Percentiles rank a stretch among this genome's conserved stretches.
Conservation (phyloP, 352 stramenopile species). For the Pythium chondricola region DNA sequence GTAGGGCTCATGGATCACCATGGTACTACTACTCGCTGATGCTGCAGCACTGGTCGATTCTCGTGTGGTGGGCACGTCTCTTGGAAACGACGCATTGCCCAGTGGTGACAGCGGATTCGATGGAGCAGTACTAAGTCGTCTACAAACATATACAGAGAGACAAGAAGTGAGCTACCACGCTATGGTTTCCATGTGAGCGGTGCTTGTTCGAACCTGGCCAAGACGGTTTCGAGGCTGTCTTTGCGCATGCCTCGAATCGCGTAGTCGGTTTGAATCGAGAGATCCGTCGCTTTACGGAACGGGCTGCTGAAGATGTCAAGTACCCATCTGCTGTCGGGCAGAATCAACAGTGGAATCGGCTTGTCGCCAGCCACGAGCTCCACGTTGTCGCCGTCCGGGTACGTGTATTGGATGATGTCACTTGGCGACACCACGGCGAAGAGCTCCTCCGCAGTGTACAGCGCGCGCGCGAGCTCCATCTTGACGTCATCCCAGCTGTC, state of each 20-base stretch:
- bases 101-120: slow-evolving; percentile 13
- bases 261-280: slow-evolving; percentile 51
- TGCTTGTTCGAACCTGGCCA: slow-evolving; percentile 3
- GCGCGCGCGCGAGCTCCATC: slow-evolving; percentile 40
- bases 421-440: slow-evolving; percentile 48
- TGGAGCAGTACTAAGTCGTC: slow-evolving; percentile 2
- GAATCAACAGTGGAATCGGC: slow-evolving; percentile 17
- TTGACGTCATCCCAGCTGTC: slow-evolving; percentile 43
- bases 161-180: too few species aligned
- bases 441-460: slow-evolving; percentile 72
- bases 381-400: slow-evolving; percentile 41
- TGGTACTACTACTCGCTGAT: not conserved
- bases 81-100: slow-evolving; percentile 14
- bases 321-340: slow-evolving; percentile 54
- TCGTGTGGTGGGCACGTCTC: not conserved
- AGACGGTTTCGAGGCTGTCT: slow-evolving; percentile 17
- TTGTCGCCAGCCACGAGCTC: slow-evolving; percentile 18
- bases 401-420: slow-evolving; percentile 57
- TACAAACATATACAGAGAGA: not conserved
- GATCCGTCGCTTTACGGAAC: slow-evolving; percentile 40
- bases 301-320: slow-evolving; percentile 67
- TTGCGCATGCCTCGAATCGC: slow-evolving; percentile 45
- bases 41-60: not conserved
- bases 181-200: too few species aligned
- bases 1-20: slow-evolving; percentile 52